Evolutionary conservation across 2,329 filamentous ascomycete genomes (phyloP).

Genomic region (Trichoderma cornu-damae): DNA sequence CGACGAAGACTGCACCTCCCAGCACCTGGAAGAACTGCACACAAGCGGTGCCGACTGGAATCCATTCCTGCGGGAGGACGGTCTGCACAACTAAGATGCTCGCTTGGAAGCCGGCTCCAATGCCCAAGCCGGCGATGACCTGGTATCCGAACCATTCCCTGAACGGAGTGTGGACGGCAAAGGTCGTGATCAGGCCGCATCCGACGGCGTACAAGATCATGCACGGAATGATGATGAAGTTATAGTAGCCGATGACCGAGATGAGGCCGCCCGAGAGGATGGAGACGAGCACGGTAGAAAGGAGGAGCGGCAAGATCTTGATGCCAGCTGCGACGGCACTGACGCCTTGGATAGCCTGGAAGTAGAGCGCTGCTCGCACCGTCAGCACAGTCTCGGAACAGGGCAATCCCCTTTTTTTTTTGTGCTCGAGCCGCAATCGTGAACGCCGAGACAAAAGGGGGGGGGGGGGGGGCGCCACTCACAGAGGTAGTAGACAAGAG

Average conservation of each 20-base stretch:
- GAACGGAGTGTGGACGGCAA: conserved; percentile 42
- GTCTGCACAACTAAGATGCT: conserved; percentile 49
- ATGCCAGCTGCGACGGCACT: conserved; percentile 51
- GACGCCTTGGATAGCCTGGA: conserved; percentile 50
- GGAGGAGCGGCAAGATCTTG: conserved; percentile 49
- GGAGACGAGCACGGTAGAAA: conserved; percentile 46
- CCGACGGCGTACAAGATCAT: conserved; percentile 43
- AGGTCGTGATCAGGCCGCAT: conserved; percentile 51
- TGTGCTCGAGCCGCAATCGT: background rate
- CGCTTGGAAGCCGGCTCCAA: conserved; percentile 46
- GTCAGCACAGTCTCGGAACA: background rate
- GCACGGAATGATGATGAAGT: conserved; percentile 37
- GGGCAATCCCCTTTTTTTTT: too few species aligned
- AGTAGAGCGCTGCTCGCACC: conserved; percentile 41
- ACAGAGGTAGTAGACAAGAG: conserved; percentile 51
- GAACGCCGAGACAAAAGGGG: too few species aligned
- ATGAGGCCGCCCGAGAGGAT: conserved; percentile 41
- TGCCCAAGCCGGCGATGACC: conserved; percentile 50
- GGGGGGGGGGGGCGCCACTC: conserved; percentile 24
- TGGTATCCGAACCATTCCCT: conserved; percentile 55
- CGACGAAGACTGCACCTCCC: conserved; percentile 61
- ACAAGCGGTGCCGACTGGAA: conserved; percentile 48
- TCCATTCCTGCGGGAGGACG: conserved; percentile 42
- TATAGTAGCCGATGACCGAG: conserved; percentile 41
- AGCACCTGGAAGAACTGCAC: conserved; percentile 60